Evolutionary conservation across 1,284 basidiomycete species (phyloP).

Genomic region (Irpex sp.): DNA sequence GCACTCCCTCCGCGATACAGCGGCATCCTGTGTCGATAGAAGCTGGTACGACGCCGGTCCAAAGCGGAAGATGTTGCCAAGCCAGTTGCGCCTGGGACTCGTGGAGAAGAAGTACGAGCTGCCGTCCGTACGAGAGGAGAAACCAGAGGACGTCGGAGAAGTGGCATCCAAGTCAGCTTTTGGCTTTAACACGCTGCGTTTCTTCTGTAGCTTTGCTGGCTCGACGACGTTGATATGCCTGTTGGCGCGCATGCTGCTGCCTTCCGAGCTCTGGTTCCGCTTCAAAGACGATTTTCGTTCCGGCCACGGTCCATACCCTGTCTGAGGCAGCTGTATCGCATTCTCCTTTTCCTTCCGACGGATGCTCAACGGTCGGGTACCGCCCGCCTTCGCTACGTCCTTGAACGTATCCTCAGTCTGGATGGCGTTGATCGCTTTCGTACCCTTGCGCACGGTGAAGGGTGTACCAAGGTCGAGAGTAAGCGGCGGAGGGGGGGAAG

Average conservation of each 20-base stretch:
- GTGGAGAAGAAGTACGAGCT: slow-evolving; percentile 40
- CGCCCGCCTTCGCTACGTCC: slow-evolving; percentile 4
- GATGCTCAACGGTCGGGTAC: slow-evolving; percentile 30
- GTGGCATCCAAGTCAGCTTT: slow-evolving; percentile 11
- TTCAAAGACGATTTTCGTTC: slow-evolving; percentile 41
- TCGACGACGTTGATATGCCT: slow-evolving; percentile 51
- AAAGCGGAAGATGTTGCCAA: slow-evolving; percentile 86
- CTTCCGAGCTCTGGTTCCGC: slow-evolving; percentile 19
- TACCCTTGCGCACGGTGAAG: slow-evolving; percentile 5
- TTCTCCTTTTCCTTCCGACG: slow-evolving; percentile 32
- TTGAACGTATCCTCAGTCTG: background rate
- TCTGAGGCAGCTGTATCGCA: background rate
- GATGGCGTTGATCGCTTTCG: slow-evolving; percentile 7
- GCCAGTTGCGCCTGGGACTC: slow-evolving; percentile 77
- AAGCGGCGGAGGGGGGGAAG: slow-evolving; percentile 13
- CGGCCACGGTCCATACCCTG: slow-evolving; percentile 16
- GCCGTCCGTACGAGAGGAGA: slow-evolving; percentile 36
- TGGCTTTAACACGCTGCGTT: slow-evolving; percentile 25
- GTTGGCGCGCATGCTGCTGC: slow-evolving; percentile 18
- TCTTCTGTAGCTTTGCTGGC: slow-evolving; percentile 42
- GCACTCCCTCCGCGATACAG: slow-evolving; percentile 71
- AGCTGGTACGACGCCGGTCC: slow-evolving; percentile 67
- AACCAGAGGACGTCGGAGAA: slow-evolving; percentile 44
- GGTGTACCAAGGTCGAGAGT: slow-evolving; percentile 11
- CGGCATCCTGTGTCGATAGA: slow-evolving; percentile 64